Base-by-base conservation (phyloP, 2,329 filamentous ascomycete genomes). In the Pyrenochaeta sp. region DNA sequence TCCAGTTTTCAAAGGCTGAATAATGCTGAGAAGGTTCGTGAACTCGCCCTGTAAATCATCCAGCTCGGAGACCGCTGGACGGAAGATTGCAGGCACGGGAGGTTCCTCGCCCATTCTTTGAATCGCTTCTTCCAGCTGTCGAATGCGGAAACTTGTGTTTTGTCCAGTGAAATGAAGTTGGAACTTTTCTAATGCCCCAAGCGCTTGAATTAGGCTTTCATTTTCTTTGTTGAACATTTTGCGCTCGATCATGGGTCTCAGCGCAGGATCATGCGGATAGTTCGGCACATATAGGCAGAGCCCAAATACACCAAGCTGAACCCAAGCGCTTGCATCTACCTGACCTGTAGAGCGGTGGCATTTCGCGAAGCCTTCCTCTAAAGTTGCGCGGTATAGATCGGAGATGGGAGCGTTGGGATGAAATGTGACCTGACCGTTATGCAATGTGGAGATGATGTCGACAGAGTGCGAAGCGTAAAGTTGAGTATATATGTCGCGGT, bases 281-380 rank as follows among this genome's bases (percentile, higher is more conserved):
- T 96, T 87, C 0, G 95, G 92, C 2, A 97, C 85, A 63, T 93
- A 96, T 2, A 96, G 78, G 50, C 82, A 82, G 34, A 97, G 77
- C 26, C 87, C 83, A 11, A 86, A 86, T 14, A 92, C 72, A 2
- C 89, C 87, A 48, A 96, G 85, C 36, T 87, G 79, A 19, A 91
- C 79, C 84, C 92, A 94, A 4, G 88, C 86, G 15, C 63, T 38
- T 4, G 66, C 51, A 14, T 87, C 36, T 6, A 55, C 31, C 2
- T 21, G 15, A 5, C 31, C 14, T 34, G 22, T 20, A 28, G 42
- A 14, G 8, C 26, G 23, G 28, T 42, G 48, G 21, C 50, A 58
- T 7, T 47, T 41, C 30, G 47, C 22, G 10, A 65, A 48, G 3
- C 53, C 42, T n/a, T 47, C 30, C 24, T 58, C 14, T 7, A 67